Conservation (phyloP, 805 yeast genomes). For the Starmerella scarabaei region DNA sequence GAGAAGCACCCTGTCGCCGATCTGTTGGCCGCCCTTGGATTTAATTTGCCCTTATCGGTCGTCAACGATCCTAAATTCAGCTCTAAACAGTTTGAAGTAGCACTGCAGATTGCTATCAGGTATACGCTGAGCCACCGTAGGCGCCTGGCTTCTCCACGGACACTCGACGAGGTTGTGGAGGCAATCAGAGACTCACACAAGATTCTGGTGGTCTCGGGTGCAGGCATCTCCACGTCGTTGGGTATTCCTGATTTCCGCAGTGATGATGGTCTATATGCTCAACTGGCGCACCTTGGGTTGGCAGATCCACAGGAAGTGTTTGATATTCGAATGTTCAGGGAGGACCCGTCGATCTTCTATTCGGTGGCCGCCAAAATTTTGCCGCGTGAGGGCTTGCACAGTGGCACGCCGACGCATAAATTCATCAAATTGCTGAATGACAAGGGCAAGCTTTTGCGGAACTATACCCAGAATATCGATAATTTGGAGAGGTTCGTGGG, state of each 20-base stretch:
- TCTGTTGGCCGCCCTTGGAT: conserved; percentile 55
- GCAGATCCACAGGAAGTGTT: conserved; percentile 87
- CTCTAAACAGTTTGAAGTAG: conserved; percentile 17
- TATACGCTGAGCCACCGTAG: conserved; percentile 15
- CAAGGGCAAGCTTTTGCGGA: conserved; percentile 61
- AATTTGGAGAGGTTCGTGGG: conserved; percentile 78
- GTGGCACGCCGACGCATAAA: conserved; percentile 64
- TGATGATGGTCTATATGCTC: conserved; percentile 69
- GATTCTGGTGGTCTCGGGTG: conserved; percentile 73
- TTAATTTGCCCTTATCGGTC: conserved; percentile 27
- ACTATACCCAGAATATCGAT: conserved; percentile 86
- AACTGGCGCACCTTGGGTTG: conserved; percentile 52
- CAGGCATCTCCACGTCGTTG: conserved; percentile 79
- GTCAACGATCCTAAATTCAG: conserved; percentile 13
- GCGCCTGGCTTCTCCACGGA: conserved; percentile 23
- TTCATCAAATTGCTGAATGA: conserved; percentile 65
- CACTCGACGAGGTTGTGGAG: conserved; percentile 45
- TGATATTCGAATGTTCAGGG: conserved; percentile 53
- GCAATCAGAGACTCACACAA: conserved; percentile 44
- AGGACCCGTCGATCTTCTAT: conserved; percentile 70
- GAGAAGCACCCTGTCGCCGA: conserved; percentile 25
- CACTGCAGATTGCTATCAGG: conserved; percentile 20
- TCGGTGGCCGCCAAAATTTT: conserved; percentile 75
- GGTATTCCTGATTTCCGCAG: conserved; percentile 93
- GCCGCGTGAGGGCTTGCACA: conserved; percentile 42